phyloP scores from a whole-genome alignment of 2,329 filamentous ascomycete species.

The Sporothrix pallida region DNA sequence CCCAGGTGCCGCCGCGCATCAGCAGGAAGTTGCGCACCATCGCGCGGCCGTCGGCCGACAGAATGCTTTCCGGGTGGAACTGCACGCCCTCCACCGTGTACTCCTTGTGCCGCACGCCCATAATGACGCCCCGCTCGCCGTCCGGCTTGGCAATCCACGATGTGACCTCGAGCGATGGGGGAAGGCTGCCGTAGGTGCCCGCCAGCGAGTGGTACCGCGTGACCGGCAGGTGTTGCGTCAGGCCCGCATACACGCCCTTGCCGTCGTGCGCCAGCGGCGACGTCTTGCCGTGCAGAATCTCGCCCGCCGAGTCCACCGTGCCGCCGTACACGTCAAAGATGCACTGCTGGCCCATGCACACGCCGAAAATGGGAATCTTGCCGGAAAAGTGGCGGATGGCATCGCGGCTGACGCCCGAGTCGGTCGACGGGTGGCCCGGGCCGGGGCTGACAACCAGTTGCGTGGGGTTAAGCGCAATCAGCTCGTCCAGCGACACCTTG shows the following conservation, averaged over 20 bases:
- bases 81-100: conserved; percentile 94
- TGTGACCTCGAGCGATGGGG: conserved; percentile 83
- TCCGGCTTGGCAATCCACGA: conserved; percentile 85
- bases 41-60: conserved; percentile 82
- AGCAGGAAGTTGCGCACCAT: conserved; percentile 94
- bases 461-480: conserved; percentile 83
- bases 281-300: conserved; percentile 97
- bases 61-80: conserved; percentile 96
- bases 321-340: conserved; percentile 95
- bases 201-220: conserved; percentile 97
- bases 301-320: conserved; percentile 87
- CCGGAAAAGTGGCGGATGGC: conserved; percentile 90
- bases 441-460: conserved; percentile 95
- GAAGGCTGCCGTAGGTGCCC: conserved; percentile 85
- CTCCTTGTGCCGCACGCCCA: conserved; percentile 94
- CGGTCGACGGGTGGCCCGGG: conserved; percentile 87
- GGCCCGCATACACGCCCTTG: conserved; percentile 87
- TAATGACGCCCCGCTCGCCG: conserved; percentile 84
- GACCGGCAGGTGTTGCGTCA: conserved; percentile 81
- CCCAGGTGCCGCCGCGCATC: conserved; percentile 91
- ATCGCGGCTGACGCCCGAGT: conserved; percentile 91
- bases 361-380: conserved; percentile 94
- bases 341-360: conserved; percentile 99
- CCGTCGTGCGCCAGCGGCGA: conserved; percentile 86
- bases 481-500: conserved; percentile 81